A percentile compares a stretch with the other conserved stretches of the same genome.
Conservation (phyloP, 2,329 filamentous ascomycete genomes). For the Purpureocillium takamizusanense region DNA sequence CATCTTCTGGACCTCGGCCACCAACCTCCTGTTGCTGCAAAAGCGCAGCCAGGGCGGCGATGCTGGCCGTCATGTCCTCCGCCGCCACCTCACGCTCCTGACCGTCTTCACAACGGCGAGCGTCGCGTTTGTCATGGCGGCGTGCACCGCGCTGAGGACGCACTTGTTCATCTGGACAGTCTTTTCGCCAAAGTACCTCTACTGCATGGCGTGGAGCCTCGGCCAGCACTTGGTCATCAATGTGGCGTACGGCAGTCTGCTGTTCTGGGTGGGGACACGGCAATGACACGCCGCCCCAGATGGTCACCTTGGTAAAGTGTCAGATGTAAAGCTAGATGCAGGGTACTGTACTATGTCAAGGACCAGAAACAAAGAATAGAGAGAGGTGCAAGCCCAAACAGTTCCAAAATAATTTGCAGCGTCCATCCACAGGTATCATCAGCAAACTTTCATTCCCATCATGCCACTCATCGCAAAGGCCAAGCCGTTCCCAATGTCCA, state of each 20-base stretch:
- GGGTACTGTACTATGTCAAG: no score
- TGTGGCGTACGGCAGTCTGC: conserved; percentile 47
- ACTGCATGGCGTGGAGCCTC: conserved; percentile 79
- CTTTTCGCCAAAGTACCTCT: conserved; percentile 94
- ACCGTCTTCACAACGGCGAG: conserved; percentile 63
- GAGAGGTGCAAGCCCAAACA: no score
- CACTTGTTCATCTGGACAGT: conserved; percentile 99
- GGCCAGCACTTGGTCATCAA: conserved; percentile 74
- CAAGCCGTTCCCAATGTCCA: conserved; percentile 3
- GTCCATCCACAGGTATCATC: no score
- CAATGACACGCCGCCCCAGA: conserved; percentile 1
- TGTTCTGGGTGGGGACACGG: conserved; percentile 43
- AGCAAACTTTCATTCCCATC: background rate
- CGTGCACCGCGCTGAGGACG: conserved; percentile 73
- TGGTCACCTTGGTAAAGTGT: background rate
- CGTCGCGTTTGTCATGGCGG: conserved; percentile 71
- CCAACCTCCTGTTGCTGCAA: conserved; percentile 48
- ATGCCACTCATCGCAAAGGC: background rate
- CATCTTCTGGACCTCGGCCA: conserved; percentile 73
- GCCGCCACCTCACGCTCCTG: conserved; percentile 49
- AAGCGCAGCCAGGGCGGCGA: conserved; percentile 15
- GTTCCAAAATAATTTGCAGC: no score
- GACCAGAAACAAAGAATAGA: no score
- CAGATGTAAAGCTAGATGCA: no score
- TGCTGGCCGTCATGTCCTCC: conserved; percentile 21